A percentile compares a stretch with the other conserved stretches of the same genome.
These are phyloP conservation scores for Hypholoma fasciculare DNA, from an alignment of 768 basidiomycete species.

Conservation along the genomic window DNA sequence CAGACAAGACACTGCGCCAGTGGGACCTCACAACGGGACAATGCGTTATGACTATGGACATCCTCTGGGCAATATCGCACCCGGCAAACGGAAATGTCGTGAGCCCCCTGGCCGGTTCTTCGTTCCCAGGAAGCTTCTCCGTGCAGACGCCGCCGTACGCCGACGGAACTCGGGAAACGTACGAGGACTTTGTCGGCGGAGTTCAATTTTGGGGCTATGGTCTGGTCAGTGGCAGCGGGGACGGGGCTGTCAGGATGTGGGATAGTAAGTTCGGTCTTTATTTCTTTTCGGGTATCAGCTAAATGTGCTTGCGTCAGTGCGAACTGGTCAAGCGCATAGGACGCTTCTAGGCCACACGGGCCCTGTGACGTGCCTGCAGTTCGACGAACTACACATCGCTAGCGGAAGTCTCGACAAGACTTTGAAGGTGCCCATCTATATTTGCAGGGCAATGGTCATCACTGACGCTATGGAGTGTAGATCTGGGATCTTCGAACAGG, in stretches of 20 bases:
- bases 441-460: not conserved
- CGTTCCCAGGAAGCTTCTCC: slow-evolving; percentile 65
- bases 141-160: slow-evolving; percentile 86
- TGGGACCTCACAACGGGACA: slow-evolving; percentile 98
- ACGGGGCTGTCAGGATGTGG: slow-evolving; percentile 99
- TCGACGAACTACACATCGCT: slow-evolving; percentile 92
- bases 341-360: slow-evolving; percentile 91
- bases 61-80: slow-evolving; percentile 98
- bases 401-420: slow-evolving; percentile 95
- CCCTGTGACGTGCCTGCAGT: slow-evolving; percentile 92
- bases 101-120: slow-evolving; percentile 38
- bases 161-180: slow-evolving; percentile 93
- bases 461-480: slow-evolving; percentile 35
- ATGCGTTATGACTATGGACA: slow-evolving; percentile 99
- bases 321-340: slow-evolving; percentile 95
- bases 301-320: slow-evolving; percentile 55
- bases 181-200: slow-evolving; percentile 95
- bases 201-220: slow-evolving; percentile 99
- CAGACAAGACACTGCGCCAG: slow-evolving; percentile 96
- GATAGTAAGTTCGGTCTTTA: slow-evolving; percentile 71
- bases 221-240: slow-evolving; percentile 94
- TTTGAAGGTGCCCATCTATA: slow-evolving; percentile 61
- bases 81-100: slow-evolving; percentile 52
- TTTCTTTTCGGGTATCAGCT: not conserved
- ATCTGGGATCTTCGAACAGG: slow-evolving; percentile 98